These are phyloP conservation scores for Collariella sp. DNA, from an alignment of 495 filamentous ascomycete genomes.

Conservation along the genomic window DNA sequence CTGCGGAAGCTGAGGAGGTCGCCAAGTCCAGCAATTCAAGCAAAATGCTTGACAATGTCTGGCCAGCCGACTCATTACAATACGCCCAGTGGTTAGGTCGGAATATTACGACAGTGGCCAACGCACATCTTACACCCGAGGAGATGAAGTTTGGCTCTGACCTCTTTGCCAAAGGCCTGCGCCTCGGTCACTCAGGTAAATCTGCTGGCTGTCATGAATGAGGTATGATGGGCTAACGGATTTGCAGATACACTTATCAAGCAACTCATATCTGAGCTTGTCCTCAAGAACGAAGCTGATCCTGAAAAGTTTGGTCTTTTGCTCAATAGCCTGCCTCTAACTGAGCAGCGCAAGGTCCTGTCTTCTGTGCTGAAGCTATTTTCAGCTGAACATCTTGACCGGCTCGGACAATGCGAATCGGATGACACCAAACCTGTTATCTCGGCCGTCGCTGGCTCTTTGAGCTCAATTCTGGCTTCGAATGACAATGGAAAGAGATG, in stretches of 20 bases:
- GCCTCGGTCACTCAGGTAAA: slow-evolving; percentile 66
- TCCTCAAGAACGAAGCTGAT: slow-evolving; percentile 32
- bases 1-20: slow-evolving; percentile 66
- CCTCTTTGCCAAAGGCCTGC: slow-evolving; percentile 56
- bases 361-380: slow-evolving; percentile 51
- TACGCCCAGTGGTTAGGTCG: slow-evolving; percentile 69
- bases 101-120: slow-evolving; percentile 50
- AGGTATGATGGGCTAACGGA: background rate
- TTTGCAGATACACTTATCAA: slow-evolving; percentile 25
- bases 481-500: slow-evolving; percentile 37
- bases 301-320: slow-evolving; percentile 33
- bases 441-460: slow-evolving; percentile 40
- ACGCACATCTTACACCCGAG: slow-evolving; percentile 29
- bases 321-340: slow-evolving; percentile 40
- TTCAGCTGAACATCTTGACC: slow-evolving; percentile 45
- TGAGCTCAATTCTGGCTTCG: slow-evolving; percentile 32
- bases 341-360: slow-evolving; percentile 52
- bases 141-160: slow-evolving; percentile 48
- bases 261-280: slow-evolving; percentile 38
- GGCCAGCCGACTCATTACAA: slow-evolving; percentile 56
- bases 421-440: slow-evolving; percentile 31
- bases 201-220: background rate
- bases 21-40: slow-evolving; percentile 21
- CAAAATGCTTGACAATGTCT: slow-evolving; percentile 27
- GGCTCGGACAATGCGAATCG: slow-evolving; percentile 21